Evolutionary conservation across 2,329 filamentous ascomycete species (phyloP).

Genomic region (Aspergillus eucalypticola): DNA sequence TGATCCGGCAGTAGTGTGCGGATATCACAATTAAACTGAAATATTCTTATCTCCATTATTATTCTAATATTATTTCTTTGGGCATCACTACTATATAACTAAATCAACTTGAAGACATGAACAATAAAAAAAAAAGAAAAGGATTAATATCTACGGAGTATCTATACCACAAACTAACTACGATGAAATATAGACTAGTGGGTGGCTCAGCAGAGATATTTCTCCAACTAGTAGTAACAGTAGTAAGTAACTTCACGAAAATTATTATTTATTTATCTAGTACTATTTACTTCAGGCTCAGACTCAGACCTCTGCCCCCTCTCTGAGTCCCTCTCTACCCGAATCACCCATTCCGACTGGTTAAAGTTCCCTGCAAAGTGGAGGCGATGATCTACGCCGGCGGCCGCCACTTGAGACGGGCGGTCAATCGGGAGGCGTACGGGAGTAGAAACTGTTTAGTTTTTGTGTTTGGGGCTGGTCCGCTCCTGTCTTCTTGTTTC

Average conservation of each 20-base stretch:
- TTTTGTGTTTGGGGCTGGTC: neutral
- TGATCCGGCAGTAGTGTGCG: neutral
- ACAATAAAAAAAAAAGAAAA: no score
- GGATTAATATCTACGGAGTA: no score
- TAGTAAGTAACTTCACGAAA: neutral
- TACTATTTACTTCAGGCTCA: no score
- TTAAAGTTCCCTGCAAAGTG: neutral
- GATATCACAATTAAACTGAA: neutral
- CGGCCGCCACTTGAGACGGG: slow-evolving; percentile 1
- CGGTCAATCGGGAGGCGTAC: neutral
- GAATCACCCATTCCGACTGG: neutral
- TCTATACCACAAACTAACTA: no score
- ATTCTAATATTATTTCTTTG: no score
- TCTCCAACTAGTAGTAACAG: no score
- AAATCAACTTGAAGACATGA: no score
- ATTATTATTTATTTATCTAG: neutral
- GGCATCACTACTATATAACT: no score
- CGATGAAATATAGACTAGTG: no score
- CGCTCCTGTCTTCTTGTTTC: neutral
- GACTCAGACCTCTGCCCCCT: no score
- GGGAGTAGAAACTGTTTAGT: no score
- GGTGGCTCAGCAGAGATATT: no score
- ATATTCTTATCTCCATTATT: neutral
- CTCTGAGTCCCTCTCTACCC: neutral
- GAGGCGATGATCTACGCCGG: slow-evolving; percentile 3